Evolutionary conservation across 345 rosid genomes (phyloP).

Genomic region (Citrus australasica): DNA sequence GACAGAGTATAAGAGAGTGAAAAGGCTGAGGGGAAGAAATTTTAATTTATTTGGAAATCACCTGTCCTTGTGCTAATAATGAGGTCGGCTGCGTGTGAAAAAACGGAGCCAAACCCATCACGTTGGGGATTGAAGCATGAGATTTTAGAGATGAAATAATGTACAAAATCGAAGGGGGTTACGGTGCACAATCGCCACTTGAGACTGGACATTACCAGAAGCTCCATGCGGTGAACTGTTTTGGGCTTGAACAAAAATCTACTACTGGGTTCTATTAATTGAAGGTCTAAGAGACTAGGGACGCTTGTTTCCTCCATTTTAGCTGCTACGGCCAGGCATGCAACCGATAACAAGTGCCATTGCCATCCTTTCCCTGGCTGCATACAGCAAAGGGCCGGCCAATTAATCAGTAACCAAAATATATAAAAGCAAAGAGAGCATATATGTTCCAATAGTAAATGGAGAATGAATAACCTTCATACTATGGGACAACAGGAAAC

Average conservation of each 20-base stretch:
- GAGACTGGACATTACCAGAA: conserved; percentile 30
- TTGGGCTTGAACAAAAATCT: conserved; percentile 26
- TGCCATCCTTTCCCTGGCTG: conserved; percentile 33
- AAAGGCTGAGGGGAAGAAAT: neutral
- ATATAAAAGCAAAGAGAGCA: too few species aligned
- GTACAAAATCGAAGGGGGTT: conserved; percentile 36
- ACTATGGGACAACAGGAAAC: conserved; percentile 24
- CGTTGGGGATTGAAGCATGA: conserved; percentile 6
- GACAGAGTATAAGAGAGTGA: neutral
- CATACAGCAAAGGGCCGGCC: neutral
- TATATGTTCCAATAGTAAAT: neutral
- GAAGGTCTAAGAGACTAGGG: conserved; percentile 36
- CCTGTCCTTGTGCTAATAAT: conserved; percentile 27
- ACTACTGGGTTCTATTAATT: conserved; percentile 27
- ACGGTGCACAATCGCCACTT: conserved; percentile 33
- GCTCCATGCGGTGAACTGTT: conserved; percentile 36
- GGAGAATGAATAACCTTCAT: conserved; percentile 17
- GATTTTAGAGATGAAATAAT: conserved; percentile 21
- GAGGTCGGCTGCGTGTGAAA: conserved; percentile 16
- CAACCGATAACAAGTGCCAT: conserved; percentile 33
- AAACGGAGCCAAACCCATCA: neutral
- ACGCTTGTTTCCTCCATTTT: conserved; percentile 41
- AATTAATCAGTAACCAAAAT: too few species aligned
- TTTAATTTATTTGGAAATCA: neutral
- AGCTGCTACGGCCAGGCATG: conserved; percentile 40